Percentiles rank a stretch among this genome's conserved stretches.
phyloP scores from a whole-genome alignment of 225 moss, liverwort and hornwort species.

The Straminergon stramineum region DNA sequence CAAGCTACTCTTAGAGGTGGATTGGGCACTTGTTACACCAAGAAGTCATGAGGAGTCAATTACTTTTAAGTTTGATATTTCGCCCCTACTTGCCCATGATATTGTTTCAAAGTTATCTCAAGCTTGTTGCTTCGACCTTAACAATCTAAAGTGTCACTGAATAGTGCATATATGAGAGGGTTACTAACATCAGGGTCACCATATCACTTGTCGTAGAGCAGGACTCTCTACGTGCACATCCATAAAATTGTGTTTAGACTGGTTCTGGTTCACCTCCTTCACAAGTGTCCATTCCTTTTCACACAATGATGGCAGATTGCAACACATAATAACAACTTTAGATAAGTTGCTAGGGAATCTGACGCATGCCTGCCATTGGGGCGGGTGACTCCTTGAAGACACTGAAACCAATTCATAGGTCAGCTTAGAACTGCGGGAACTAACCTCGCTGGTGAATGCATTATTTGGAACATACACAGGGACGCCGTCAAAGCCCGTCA shows the following conservation, averaged over 20 bases:
- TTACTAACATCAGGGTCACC: neutral
- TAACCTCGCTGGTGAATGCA: constrained; percentile 75
- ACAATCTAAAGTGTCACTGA: neutral
- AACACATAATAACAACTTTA: neutral
- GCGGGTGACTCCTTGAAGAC: constrained; percentile 22
- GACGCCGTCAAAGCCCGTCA: constrained; percentile 60
- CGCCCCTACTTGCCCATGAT: neutral
- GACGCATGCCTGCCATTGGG: neutral
- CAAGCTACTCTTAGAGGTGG: neutral
- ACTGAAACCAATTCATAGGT: neutral
- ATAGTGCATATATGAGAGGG: neutral
- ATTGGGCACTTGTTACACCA: neutral
- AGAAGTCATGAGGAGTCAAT: neutral
- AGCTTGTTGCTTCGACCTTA: neutral
- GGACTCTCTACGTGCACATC: neutral
- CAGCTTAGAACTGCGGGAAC: neutral
- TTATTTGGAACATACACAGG: constrained; percentile 78
- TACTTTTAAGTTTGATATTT: neutral
- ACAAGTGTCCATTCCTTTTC: neutral
- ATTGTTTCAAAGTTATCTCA: neutral
- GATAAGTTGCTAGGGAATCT: neutral
- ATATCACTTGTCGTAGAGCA: neutral
- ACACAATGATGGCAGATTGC: neutral
- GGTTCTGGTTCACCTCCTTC: neutral
- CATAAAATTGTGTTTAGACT: neutral